phyloP scores from a whole-genome alignment of 306 rosid genomes.

The Citrullus mucosospermus region DNA sequence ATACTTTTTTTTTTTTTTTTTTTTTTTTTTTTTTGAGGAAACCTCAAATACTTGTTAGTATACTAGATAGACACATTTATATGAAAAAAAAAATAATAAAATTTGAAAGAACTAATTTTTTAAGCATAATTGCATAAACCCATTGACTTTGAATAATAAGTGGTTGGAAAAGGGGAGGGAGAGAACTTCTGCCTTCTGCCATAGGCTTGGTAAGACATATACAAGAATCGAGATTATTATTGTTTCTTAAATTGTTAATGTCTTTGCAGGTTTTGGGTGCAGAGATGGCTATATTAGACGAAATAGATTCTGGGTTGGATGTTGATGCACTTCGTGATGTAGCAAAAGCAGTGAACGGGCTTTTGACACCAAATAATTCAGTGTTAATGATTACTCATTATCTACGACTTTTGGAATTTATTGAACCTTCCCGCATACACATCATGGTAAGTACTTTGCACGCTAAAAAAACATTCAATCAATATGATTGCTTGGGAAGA shows the following conservation, averaged over 20 bases:
- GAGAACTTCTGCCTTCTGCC: neutral
- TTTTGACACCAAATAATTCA: conserved; percentile 62
- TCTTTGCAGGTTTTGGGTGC: conserved; percentile 77
- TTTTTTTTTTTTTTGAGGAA: no score
- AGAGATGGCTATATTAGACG: conserved; percentile 81
- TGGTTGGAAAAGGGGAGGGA: neutral
- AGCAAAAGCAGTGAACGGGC: conserved; percentile 66
- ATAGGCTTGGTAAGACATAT: neutral
- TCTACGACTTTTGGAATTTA: conserved; percentile 56
- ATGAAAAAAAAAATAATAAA: no score
- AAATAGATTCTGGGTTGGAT: conserved; percentile 96
- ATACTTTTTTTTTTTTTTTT: no score
- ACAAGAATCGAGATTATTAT: neutral
- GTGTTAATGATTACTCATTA: conserved; percentile 85
- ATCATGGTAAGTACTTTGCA: conserved; percentile 51
- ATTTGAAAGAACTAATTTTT: no score
- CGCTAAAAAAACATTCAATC: conserved; percentile 9
- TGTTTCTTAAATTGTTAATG: neutral
- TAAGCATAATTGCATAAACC: no score
- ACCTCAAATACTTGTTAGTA: no score
- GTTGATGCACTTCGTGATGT: conserved; percentile 93
- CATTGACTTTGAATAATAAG: no score
- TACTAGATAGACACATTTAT: no score
- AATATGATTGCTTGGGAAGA: neutral
- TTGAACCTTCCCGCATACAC: conserved; percentile 69